Conservation (phyloP, 108 stramenopile genomes). For the Chaetoceros muelleri region DNA sequence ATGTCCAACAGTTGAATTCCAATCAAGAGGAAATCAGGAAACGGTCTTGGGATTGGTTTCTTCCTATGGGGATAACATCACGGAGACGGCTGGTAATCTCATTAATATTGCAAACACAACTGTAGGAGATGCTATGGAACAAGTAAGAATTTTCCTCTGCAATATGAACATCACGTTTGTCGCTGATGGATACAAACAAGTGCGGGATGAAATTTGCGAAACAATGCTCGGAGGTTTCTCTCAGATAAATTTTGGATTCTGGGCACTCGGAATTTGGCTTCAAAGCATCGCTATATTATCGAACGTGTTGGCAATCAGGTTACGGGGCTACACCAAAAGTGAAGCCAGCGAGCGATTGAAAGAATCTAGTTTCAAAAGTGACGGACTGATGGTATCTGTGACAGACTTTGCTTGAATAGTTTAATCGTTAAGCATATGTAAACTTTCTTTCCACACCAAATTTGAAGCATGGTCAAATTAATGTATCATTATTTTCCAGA, state of each 20-base stretch:
- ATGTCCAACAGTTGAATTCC: conserved; percentile 26
- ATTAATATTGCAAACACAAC: conserved; percentile 27
- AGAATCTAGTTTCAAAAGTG: too few relatives aligned
- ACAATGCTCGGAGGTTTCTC: conserved; percentile 20
- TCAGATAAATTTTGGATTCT: conserved; percentile 23
- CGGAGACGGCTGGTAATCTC: conserved; percentile 14
- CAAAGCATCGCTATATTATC: not conserved
- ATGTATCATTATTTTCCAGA: too few relatives aligned
- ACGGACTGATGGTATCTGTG: too few relatives aligned
- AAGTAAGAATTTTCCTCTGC: conserved; percentile 33
- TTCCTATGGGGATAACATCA: conserved; percentile 20
- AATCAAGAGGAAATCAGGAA: conserved; percentile 8
- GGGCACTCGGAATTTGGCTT: conserved; percentile 5
- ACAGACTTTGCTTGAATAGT: too few relatives aligned
- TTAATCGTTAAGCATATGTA: too few relatives aligned
- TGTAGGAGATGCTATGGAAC: conserved; percentile 31
- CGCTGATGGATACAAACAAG: conserved; percentile 12
- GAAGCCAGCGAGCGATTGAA: not conserved
- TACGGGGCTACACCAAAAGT: not conserved
- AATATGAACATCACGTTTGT: conserved; percentile 35
- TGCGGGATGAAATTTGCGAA: conserved; percentile 22
- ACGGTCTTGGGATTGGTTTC: conserved; percentile 20
- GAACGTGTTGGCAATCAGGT: not conserved
- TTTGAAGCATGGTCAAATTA: too few relatives aligned
- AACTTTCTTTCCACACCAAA: too few relatives aligned